Percentiles rank a stretch among this genome's conserved stretches.
Evolutionary conservation across 441 rosid species (phyloP).

Genomic region (Melastoma candidum): DNA sequence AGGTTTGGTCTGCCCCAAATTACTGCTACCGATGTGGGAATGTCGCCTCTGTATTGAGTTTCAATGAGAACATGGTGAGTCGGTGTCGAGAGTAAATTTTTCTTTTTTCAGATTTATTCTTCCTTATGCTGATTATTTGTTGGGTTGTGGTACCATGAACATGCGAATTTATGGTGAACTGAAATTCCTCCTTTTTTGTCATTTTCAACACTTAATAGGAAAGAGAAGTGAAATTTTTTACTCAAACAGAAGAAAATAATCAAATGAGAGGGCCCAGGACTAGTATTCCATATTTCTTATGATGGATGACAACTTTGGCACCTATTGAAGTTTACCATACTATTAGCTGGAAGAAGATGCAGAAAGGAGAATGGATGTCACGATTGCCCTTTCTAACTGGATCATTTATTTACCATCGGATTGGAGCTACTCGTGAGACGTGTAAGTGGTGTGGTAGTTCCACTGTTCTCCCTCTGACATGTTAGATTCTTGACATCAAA

Average conservation of each 20-base stretch:
- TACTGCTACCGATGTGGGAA: conserved; percentile 99
- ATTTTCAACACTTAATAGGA: conserved; percentile 34
- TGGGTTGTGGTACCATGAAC: no score
- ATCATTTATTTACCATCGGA: no score
- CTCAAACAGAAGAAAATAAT: conserved; percentile 97
- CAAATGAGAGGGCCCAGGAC: conserved; percentile 99
- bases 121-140: no score
- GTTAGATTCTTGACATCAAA: no score
- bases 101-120: no score
- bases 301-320: conserved; percentile 5
- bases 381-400: no score
- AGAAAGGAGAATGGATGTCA: no score
- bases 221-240: conserved; percentile 93
- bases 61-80: conserved; percentile 95
- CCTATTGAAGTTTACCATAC: no score
- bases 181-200: not conserved
- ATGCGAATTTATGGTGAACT: not conserved
- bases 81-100: not conserved
- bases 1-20: conserved; percentile 99
- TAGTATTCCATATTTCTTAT: conserved; percentile 94
- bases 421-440: no score
- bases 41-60: conserved; percentile 97
- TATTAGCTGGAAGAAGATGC: no score
- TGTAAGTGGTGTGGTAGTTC: no score
- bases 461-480: no score